phyloP scores from a whole-genome alignment of 2,329 filamentous ascomycete species.

The Alternaria sp. region DNA sequence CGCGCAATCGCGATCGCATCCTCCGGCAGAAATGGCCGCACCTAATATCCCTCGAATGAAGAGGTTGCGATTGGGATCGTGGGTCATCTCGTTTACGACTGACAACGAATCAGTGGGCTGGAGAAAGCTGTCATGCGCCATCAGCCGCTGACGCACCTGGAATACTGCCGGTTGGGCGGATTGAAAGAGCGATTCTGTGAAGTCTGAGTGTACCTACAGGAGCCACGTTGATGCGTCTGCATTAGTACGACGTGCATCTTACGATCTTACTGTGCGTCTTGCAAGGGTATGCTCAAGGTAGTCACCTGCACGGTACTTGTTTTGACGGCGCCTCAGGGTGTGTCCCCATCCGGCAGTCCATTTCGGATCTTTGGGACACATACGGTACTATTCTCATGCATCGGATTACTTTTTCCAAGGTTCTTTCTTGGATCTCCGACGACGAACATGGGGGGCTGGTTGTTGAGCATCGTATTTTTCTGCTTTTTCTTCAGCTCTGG shows the following conservation, averaged over 20 bases:
- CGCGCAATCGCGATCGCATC: constrained; percentile 8
- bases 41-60: constrained; percentile 17
- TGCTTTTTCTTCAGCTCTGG: constrained; percentile 1
- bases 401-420: background rate
- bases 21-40: constrained; percentile 1
- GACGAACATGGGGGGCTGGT: constrained; percentile 3
- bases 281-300: constrained; percentile 8
- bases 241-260: constrained; percentile 7
- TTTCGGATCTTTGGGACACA: background rate
- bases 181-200: background rate
- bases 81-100: constrained; percentile 6
- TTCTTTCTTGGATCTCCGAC: constrained; percentile 1
- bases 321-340: background rate
- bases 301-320: constrained; percentile 6
- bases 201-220: constrained; percentile 24
- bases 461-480: background rate
- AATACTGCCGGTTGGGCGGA: constrained; percentile 44
- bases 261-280: background rate
- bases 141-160: constrained; percentile 35
- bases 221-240: constrained; percentile 32
- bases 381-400: background rate
- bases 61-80: background rate
- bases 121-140: constrained; percentile 4
- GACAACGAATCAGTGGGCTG: constrained; percentile 12
- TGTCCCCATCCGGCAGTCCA: background rate